Percentiles rank a stretch among this genome's conserved stretches.
phyloP scores from a whole-genome alignment of 345 rosid genomes.

The Lenwebbia sp. region DNA sequence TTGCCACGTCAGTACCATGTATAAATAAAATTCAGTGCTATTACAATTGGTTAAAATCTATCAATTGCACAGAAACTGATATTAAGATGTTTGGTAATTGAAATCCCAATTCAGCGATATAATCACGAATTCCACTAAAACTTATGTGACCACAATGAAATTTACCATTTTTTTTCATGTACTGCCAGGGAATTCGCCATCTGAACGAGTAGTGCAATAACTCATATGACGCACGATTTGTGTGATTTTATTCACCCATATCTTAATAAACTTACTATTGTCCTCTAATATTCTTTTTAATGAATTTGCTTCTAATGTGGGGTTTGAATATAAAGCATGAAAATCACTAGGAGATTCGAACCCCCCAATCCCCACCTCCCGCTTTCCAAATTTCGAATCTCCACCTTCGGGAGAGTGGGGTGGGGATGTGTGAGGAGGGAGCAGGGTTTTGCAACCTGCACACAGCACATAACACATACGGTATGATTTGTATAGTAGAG shows the following conservation, averaged over 20 bases:
- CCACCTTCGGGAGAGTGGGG: too few species aligned
- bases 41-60: neutral
- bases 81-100: neutral
- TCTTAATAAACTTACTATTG: neutral
- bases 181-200: neutral
- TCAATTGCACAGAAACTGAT: neutral
- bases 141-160: neutral
- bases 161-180: neutral
- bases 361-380: too few species aligned
- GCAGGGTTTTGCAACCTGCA: too few species aligned
- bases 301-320: neutral
- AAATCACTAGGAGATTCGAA: too few species aligned
- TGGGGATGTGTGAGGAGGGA: too few species aligned
- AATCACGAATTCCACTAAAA: accelerated
- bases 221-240: neutral
- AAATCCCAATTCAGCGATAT: neutral
- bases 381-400: too few species aligned
- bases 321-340: neutral
- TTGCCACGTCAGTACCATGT: too few species aligned
- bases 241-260: neutral
- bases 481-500: too few species aligned
- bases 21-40: too few species aligned
- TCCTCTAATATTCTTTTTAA: neutral
- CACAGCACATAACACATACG: too few species aligned
- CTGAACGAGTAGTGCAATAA: neutral